Evolutionary conservation across 768 basidiomycete genomes (phyloP).

Genomic region (Serpula lacrymans): DNA sequence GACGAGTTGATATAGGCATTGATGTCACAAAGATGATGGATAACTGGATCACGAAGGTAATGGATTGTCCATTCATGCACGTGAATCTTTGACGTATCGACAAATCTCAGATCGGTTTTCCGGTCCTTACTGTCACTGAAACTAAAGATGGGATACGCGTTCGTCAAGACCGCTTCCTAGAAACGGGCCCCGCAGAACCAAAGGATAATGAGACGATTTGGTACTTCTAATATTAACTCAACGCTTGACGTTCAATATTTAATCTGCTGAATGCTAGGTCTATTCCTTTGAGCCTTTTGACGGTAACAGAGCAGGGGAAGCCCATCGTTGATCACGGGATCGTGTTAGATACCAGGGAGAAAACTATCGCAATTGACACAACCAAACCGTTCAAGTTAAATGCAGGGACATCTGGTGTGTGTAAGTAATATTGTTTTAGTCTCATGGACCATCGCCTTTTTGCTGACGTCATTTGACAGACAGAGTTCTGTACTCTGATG

Average conservation of each 20-base stretch:
- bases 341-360: conserved; percentile 68
- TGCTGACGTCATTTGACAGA: conserved; percentile 40
- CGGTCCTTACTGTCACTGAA: conserved; percentile 85
- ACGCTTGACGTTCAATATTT: background rate
- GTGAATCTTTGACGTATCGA: background rate
- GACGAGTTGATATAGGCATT: conserved; percentile 33
- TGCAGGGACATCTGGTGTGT: conserved; percentile 84
- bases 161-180: conserved; percentile 89
- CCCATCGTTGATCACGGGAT: conserved; percentile 54
- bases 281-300: conserved; percentile 73
- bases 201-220: conserved; percentile 89
- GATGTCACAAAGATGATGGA: conserved; percentile 83
- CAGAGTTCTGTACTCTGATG: conserved; percentile 83
- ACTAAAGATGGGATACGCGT: conserved; percentile 66
- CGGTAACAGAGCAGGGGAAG: conserved; percentile 58
- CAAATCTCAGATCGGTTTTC: conserved; percentile 72
- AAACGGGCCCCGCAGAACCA: conserved; percentile 72
- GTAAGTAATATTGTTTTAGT: conserved; percentile 41
- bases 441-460: background rate
- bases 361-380: conserved; percentile 67
- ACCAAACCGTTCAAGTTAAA: conserved; percentile 86
- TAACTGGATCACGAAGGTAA: conserved; percentile 83
- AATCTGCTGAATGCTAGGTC: conserved; percentile 47
- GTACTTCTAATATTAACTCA: conserved; percentile 32
- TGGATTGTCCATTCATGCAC: background rate